These are phyloP conservation scores for Serendipita sp. DNA, from an alignment of 1,284 basidiomycete species.

Conservation along the genomic window DNA sequence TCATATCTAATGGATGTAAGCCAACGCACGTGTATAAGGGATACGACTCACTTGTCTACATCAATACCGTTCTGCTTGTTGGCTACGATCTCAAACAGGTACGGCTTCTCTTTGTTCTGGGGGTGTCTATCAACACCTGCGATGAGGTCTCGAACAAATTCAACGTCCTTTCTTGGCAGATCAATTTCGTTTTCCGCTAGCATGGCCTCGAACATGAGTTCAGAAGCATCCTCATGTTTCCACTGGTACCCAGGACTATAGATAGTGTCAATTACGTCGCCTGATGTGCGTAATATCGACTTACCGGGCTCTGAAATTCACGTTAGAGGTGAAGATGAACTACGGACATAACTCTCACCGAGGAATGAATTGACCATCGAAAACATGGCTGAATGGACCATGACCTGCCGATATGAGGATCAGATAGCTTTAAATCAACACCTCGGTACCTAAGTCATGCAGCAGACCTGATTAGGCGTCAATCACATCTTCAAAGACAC, in stretches of 20 bases:
- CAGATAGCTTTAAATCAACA: neutral
- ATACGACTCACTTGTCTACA: slow-evolving; percentile 52
- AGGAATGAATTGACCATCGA: slow-evolving; percentile 53
- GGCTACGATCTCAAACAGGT: slow-evolving; percentile 58
- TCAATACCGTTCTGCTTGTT: slow-evolving; percentile 67
- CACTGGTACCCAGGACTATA: slow-evolving; percentile 32
- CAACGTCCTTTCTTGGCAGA: slow-evolving; percentile 30
- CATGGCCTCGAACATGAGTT: slow-evolving; percentile 58
- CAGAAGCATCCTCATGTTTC: slow-evolving; percentile 56
- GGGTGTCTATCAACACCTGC: slow-evolving; percentile 32
- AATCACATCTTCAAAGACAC: slow-evolving; percentile 23
- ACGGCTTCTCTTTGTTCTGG: slow-evolving; percentile 27
- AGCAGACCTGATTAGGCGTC: neutral
- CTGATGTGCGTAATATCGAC: neutral
- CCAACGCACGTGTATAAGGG: neutral
- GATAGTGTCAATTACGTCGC: neutral
- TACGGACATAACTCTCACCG: slow-evolving; percentile 31
- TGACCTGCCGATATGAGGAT: slow-evolving; percentile 26
- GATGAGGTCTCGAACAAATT: slow-evolving; percentile 57
- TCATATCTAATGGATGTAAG: slow-evolving; percentile 38
- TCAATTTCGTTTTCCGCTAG: slow-evolving; percentile 35
- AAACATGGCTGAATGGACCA: slow-evolving; percentile 63
- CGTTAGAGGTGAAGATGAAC: slow-evolving; percentile 7
- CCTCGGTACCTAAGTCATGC: neutral
- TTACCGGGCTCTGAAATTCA: neutral